Evolutionary conservation across 164 flowering plant genomes (phyloP).

Genomic region (Umbellularia californica): DNA sequence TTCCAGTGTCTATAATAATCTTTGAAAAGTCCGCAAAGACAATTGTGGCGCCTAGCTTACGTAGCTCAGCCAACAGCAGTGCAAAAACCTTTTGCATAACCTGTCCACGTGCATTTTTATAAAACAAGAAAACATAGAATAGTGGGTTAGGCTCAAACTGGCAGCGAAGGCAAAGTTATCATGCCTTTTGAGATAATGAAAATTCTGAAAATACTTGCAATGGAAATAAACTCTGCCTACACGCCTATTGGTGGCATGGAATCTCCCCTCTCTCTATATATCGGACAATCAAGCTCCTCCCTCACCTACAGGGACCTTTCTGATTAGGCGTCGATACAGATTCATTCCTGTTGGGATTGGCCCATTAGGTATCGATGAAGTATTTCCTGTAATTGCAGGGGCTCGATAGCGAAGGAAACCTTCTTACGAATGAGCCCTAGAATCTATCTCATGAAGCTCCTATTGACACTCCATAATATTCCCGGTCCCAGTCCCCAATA

Average conservation of each 20-base stretch:
- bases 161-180: neutral
- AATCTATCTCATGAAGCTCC: no score
- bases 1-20: constrained; percentile 90
- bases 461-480: no score
- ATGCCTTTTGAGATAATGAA: neutral
- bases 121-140: neutral
- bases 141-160: neutral
- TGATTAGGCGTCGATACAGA: neutral
- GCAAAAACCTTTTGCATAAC: constrained; percentile 98
- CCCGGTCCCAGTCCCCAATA: no score
- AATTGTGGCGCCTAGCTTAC: constrained; percentile 82
- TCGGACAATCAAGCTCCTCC: no score
- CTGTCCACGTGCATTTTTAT: constrained; percentile 26
- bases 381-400: no score
- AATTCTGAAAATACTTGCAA: neutral
- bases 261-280: no score
- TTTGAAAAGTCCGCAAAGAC: constrained; percentile 89
- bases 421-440: no score
- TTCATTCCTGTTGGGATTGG: neutral
- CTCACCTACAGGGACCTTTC: neutral
- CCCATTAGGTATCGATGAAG: no score
- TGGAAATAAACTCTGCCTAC: no score
- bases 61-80: constrained; percentile 77
- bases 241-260: no score
- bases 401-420: no score